These are phyloP conservation scores for Botrytis aclada DNA, from an alignment of 2,329 filamentous ascomycete species.

Conservation along the genomic window DNA sequence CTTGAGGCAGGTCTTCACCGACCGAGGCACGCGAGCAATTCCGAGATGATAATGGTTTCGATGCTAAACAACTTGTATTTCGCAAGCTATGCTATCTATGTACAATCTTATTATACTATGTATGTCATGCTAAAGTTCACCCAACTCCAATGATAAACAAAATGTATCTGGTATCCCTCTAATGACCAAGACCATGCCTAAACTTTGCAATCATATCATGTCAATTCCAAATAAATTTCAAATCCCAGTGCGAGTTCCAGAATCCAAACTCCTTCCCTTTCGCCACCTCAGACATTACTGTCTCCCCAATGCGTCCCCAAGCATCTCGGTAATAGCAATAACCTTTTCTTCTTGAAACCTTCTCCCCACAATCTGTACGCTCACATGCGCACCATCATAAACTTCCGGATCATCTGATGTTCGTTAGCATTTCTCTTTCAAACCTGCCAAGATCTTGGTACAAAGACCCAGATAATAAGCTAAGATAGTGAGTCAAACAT, in stretches of 20 bases:
- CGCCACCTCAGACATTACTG: background rate
- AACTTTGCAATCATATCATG: background rate
- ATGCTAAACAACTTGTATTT: background rate
- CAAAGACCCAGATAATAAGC: background rate
- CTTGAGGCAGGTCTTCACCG: background rate
- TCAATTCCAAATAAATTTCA: background rate
- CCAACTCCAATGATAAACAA: background rate
- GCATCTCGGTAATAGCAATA: conserved; percentile 40
- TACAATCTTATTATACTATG: background rate
- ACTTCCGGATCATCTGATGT: conserved; percentile 26
- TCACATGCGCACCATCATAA: conserved; percentile 35
- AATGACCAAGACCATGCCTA: background rate
- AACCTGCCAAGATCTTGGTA: background rate
- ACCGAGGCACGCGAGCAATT: background rate
- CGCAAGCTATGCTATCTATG: background rate
- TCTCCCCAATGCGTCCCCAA: conserved; percentile 35
- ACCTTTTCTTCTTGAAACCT: conserved; percentile 37
- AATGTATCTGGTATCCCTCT: background rate
- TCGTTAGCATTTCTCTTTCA: conserved; percentile 1
- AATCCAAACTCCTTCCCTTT: background rate
- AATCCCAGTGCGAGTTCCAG: background rate
- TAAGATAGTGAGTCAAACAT: conserved; percentile 20
- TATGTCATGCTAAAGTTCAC: background rate
- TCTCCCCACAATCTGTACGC: conserved; percentile 35
- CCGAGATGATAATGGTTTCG: background rate